Base-by-base conservation (phyloP, 129 eudicot species). In the Deinandra increscens region DNA sequence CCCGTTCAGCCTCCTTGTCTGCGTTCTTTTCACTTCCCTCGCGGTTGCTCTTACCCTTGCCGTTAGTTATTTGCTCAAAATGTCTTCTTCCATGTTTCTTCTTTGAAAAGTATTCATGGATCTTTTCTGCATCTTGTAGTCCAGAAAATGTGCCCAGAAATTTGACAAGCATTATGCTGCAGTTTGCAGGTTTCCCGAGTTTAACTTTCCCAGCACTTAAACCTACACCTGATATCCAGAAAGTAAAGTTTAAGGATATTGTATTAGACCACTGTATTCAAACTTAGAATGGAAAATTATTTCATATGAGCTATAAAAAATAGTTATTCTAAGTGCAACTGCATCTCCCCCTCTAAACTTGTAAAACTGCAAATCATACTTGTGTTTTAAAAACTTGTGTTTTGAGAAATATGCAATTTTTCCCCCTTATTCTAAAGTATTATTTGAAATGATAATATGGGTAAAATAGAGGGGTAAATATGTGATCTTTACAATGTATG, bases 91-190 rank as follows among this genome's bases (percentile, higher is more conserved):
- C 95, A 11, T 58, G 88, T 62, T 85, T 85, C 41, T 84, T 82
- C 48, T 82, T 81, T 22, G 70, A 55, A 78, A 88, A 88, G 58
- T 85, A 72, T 17, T 78, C 64, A 38, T 84, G 81, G 46, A 85
- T 84, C 58, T 78, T 80, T 44, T 88, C 86, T 3, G 95, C 88
- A 11, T 82, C 91, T 80, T 80, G 86, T 56, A 88, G 55, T n/a
- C 84, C 90, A 20, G 95, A 68, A 65, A 85, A 72, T 2, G 95
- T 88, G 4, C 86, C 90, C 75, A 80, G 76, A 45, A 84, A 88
- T 73, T 82, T 85, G 5, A 88, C 86, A 56, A 88, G 36, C 78
- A 85, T 68, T 15, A 80, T 55, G 74, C 82, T 78, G 64, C 73
- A 75, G 69, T 82, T 79, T 20, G 75, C 74, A 44, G 76, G 50